Evolutionary conservation across 140 eudicot genomes (phyloP), one percentile per base, ranked within the genome.

Genomic region (Bidens hawaiensis): DNA sequence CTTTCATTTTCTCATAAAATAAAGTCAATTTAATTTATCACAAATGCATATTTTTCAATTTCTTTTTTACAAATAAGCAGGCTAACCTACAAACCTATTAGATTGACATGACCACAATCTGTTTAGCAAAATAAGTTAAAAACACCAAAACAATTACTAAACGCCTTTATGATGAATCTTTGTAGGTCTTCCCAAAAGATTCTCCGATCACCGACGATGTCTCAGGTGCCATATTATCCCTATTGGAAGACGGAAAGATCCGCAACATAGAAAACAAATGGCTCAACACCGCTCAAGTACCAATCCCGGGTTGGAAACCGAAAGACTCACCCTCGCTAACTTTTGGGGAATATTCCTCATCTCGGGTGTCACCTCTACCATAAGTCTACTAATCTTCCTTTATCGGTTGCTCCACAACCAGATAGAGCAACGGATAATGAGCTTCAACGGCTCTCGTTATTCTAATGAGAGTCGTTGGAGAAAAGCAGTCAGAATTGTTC

Each of bases 311-410:
- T 53, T 62, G 12, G 75, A 75, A 16, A 63, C 81, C 0, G 77
- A 73, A 24, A 73, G 79, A 18, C 65, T 81, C 19, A 76, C 60
- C 14, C 62, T 77, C 6, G 78, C 67, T 38, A 76, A 77, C 60
- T 85, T 85, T 69, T 81, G 88, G 94, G 85, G 83, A 16, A 64
- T 81, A 57, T 85, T 68, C 46, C 76, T 85, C 21, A 47, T 85
- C 18, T 85, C 85, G 0, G 75, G 62, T 22, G 55, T 48, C 51
- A 63, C 80, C 17, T 78, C 81, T 31, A 70, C 81, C 1, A 14
- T 76, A 13, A 69, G 69, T 43, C 57, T 76, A 3, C 65, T 76
- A n/a, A 65, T 64, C 3, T 70, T 64, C 31, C 56, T 74, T 19
- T 74, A 66, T 40, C 74, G 74, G 57, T 49, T 74, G 38, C 74